Base-by-base conservation (phyloP, 106 monocot species). In the Platanthera guangdongensis region DNA sequence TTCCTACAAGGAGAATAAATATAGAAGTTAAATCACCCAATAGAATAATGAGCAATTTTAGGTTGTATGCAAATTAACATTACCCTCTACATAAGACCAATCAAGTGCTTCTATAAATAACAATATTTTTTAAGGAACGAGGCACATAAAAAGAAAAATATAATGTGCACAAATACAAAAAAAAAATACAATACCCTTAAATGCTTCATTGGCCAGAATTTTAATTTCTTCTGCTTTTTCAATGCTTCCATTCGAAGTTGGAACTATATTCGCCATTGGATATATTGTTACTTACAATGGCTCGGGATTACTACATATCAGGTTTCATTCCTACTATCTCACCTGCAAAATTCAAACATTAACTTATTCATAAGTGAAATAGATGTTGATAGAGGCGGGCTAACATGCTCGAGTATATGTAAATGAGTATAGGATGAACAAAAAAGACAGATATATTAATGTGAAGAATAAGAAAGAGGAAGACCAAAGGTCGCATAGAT, bases 221-320 rank as follows among this genome's bases (percentile, higher is more conserved):
- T 96, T 96, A 52, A 91, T 47, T 84, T 87, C 84, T 76, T 96
- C 95, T 55, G 93, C 93, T 47, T 71, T 85, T 68, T 88, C 87
- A 78, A 47, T 15, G 68, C 87, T 51, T 48, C 83, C 74, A 64
- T 59, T 80, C 57, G 81, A 74, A 75, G 81, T 75, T 73, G 83
- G 88, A 70, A 76, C 85, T 87, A 92, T 83, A 52, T 46, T 85
- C 48, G 72, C 51, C 75, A 86, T 76, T 30, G 51, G 52, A 19
- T 62, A 47, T 64, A 16, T 45, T 12, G 15, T 7, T 75, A 32
- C 19, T 22, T 50, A 21, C 51, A 21, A 51, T 51, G 51, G 22
- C 51, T 51, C 22, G 8, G 46, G 13, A 72, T 51, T 51, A 21
- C 51, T 5, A 72, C 16, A 15, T 70, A 48, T 15, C 9, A 70